Evolutionary conservation across 306 rosid genomes (phyloP).

Genomic region (Arachis stenosperma): DNA sequence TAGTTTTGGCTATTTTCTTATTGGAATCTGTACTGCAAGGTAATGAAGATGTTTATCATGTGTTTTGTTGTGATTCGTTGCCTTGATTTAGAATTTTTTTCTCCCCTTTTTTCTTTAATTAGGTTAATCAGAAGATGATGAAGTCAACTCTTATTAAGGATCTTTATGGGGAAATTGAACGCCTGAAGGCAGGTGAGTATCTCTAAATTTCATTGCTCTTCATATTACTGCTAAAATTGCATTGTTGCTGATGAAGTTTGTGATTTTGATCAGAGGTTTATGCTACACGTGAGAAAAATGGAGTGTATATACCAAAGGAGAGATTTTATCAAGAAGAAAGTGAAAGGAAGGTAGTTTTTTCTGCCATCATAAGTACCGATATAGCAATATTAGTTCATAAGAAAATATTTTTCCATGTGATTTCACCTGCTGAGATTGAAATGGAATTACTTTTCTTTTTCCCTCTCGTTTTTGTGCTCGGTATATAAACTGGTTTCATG

Average conservation of each 20-base stretch:
- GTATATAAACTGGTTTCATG: neutral
- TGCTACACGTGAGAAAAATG: slow-evolving; percentile 97
- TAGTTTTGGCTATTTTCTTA: neutral
- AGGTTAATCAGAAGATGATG: slow-evolving; percentile 99
- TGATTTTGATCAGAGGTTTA: slow-evolving; percentile 73
- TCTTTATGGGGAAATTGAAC: slow-evolving; percentile 97
- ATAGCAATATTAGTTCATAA: neutral
- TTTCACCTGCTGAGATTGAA: neutral
- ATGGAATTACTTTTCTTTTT: neutral
- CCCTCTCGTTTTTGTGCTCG: neutral
- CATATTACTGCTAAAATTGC: slow-evolving; percentile 5
- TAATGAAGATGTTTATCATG: neutral
- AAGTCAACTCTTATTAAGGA: slow-evolving; percentile 95
- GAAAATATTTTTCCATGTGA: neutral
- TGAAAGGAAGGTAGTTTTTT: slow-evolving; percentile 74
- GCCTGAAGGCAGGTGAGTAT: slow-evolving; percentile 80
- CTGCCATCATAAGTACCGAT: neutral
- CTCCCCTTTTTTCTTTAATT: slow-evolving; percentile 15
- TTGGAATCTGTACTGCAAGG: neutral
- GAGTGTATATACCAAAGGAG: slow-evolving; percentile 94
- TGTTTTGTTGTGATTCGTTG: neutral
- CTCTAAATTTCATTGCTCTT: neutral
- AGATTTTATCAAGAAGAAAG: slow-evolving; percentile 89
- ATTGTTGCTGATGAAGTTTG: slow-evolving; percentile 8
- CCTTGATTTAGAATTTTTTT: neutral